Conservation (phyloP, 2,329 filamentous ascomycete species). For the Chrysoporthe deuterocubensis region DNA sequence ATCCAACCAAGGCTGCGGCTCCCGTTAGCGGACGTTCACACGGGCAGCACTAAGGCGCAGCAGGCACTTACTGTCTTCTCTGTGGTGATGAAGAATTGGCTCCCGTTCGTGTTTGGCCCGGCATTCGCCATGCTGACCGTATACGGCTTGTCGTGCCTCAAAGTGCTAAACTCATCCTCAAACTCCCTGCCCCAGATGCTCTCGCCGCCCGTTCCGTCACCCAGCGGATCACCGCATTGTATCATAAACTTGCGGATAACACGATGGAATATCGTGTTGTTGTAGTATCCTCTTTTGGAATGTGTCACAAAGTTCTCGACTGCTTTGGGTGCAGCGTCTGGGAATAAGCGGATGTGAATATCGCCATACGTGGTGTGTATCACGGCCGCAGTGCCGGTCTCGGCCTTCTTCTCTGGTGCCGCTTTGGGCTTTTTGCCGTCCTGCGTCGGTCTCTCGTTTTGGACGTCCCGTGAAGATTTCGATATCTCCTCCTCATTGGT, state of each 20-base stretch:
- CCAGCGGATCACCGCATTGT: conserved; percentile 80
- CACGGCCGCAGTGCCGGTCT: conserved; percentile 78
- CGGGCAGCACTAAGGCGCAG: background rate
- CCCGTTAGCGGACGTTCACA: conserved; percentile 2
- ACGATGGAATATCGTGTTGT: conserved; percentile 95
- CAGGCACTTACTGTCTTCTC: conserved; percentile 77
- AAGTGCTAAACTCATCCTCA: conserved; percentile 87
- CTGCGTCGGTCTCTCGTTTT: conserved; percentile 88
- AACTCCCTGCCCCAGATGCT: conserved; percentile 94
- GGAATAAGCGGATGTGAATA: conserved; percentile 91
- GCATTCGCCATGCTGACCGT: conserved; percentile 98
- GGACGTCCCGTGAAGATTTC: conserved; percentile 85
- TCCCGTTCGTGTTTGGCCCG: conserved; percentile 91
- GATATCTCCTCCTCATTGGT: conserved; percentile 85
- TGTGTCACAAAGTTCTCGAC: conserved; percentile 98
- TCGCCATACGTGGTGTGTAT: conserved; percentile 94
- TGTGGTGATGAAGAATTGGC: conserved; percentile 98
- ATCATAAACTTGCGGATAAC: conserved; percentile 99
- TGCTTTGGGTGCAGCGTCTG: conserved; percentile 87
- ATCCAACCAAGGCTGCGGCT: conserved; percentile 81
- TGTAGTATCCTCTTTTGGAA: conserved; percentile 89
- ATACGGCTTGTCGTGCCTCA: conserved; percentile 95
- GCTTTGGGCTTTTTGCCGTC: conserved; percentile 60
- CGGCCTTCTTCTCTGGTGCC: conserved; percentile 63
- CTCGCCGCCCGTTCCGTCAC: conserved; percentile 88